These are phyloP conservation scores for Mortierella sp. DNA, from an alignment of 371 early-diverging fungal genomes.

Conservation along the genomic window DNA sequence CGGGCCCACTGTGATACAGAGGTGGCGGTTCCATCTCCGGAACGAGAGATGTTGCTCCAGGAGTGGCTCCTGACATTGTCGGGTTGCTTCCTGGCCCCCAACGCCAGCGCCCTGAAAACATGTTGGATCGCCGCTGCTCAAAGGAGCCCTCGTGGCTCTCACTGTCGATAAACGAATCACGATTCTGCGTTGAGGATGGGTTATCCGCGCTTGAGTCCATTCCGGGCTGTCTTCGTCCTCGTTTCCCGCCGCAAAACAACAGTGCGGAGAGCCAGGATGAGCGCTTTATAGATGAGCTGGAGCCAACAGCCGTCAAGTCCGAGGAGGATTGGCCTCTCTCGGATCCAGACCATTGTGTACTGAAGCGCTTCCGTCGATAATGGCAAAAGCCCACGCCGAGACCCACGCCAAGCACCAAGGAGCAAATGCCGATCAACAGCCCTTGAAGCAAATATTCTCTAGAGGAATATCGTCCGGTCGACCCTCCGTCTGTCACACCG, in stretches of 20 bases:
- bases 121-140: not conserved
- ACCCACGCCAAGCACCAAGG: slow-evolving; percentile 18
- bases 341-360: not conserved
- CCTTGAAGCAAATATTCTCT: slow-evolving; percentile 17
- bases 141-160: slow-evolving; percentile 12
- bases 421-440: slow-evolving; percentile 24
- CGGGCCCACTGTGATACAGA: slow-evolving; percentile 24
- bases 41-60: not conserved
- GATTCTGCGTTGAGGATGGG: not conserved
- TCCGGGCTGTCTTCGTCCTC: not conserved
- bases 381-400: slow-evolving; percentile 33
- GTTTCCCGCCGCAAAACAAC: not conserved
- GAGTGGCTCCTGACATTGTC: not conserved
- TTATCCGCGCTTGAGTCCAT: not conserved
- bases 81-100: slow-evolving; percentile 5
- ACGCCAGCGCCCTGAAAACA: slow-evolving; percentile 17
- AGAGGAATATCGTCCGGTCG: slow-evolving; percentile 11
- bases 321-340: not conserved
- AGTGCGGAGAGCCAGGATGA: slow-evolving; percentile 4
- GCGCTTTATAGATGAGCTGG: too few relatives aligned
- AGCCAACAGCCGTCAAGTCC: too few relatives aligned
- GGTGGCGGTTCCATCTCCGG: slow-evolving; percentile 36
- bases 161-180: slow-evolving; percentile 7
- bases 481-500: not conserved
- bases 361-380: slow-evolving; percentile 11